Conservation (phyloP, 2,329 filamentous ascomycete species). For the Epichloe sylvatica region DNA sequence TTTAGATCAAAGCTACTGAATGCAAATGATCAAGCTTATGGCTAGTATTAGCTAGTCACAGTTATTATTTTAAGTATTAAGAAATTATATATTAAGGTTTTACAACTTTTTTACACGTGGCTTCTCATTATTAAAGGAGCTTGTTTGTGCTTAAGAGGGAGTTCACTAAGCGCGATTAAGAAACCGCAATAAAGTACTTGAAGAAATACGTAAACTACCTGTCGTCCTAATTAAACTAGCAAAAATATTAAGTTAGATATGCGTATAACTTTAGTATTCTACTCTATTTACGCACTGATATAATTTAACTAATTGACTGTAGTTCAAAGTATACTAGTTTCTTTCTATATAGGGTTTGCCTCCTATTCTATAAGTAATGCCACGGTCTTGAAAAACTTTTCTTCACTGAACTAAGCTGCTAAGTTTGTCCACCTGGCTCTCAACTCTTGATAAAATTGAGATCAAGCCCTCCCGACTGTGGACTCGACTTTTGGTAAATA, state of each 20-base stretch:
- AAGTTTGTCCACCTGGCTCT: not conserved
- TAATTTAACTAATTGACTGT: too few species aligned
- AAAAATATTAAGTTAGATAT: too few species aligned
- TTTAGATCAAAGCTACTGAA: not conserved
- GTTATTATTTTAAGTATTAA: not conserved
- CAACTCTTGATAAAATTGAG: not conserved
- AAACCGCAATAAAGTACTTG: not conserved
- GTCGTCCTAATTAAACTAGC: too few species aligned
- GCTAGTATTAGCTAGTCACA: not conserved
- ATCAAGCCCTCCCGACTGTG: not conserved
- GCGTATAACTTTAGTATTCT: accelerated
- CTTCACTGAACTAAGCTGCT: not conserved
- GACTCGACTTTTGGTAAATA: not conserved
- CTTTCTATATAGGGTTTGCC: too few species aligned
- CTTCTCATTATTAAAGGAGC: not conserved
- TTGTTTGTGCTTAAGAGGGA: not conserved
- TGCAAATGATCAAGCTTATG: not conserved
- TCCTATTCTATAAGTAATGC: not conserved
- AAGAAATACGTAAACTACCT: too few species aligned
- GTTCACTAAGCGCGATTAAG: not conserved
- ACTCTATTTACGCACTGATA: too few species aligned
- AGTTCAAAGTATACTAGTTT: too few species aligned
- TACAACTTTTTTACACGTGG: not conserved
- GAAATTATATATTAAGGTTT: not conserved
- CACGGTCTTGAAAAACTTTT: not conserved